phyloP scores from a whole-genome alignment of 2,329 filamentous ascomycete genomes.

The Hypoxylon sp. region DNA sequence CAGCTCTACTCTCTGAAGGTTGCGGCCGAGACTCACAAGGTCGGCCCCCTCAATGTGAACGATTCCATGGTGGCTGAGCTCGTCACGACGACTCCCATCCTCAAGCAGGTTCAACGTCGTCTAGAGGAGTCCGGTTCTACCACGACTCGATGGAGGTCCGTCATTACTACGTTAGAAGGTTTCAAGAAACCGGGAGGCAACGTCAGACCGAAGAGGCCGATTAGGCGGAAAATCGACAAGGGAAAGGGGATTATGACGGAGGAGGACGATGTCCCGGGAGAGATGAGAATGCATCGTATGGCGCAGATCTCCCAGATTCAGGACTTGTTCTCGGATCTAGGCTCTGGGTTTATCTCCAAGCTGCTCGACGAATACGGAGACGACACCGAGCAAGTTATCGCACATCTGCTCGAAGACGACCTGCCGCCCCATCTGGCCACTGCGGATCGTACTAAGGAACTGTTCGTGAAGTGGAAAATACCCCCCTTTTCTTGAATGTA shows the following conservation, averaged over 20 bases:
- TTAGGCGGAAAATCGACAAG: slow-evolving; percentile 71
- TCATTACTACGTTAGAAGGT: slow-evolving; percentile 69
- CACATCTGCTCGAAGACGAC: slow-evolving; percentile 82
- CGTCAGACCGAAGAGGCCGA: slow-evolving; percentile 62
- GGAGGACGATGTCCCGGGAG: slow-evolving; percentile 55
- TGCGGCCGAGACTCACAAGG: slow-evolving; percentile 73
- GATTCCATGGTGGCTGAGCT: slow-evolving; percentile 84
- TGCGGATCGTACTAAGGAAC: slow-evolving; percentile 72
- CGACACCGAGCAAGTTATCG: slow-evolving; percentile 81
- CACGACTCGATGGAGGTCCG: slow-evolving; percentile 67
- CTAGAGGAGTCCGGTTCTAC: slow-evolving; percentile 62
- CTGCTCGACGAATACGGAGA: slow-evolving; percentile 84
- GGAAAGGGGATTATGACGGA: slow-evolving; percentile 66
- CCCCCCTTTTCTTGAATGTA: slow-evolving; percentile 1
- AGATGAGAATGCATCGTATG: slow-evolving; percentile 82
- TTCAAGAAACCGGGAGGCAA: slow-evolving; percentile 69
- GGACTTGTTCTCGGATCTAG: slow-evolving; percentile 90
- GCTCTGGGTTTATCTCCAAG: slow-evolving; percentile 82
- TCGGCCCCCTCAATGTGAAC: slow-evolving; percentile 66
- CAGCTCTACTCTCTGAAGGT: slow-evolving; percentile 84
- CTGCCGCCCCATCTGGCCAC: slow-evolving; percentile 75
- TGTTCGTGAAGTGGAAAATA: slow-evolving; percentile 58
- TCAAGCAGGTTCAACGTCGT: slow-evolving; percentile 70
- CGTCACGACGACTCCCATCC: slow-evolving; percentile 81
- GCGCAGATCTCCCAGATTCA: slow-evolving; percentile 90